phyloP scores from a whole-genome alignment of 106 monocot genomes.

The Acorus calamus region DNA sequence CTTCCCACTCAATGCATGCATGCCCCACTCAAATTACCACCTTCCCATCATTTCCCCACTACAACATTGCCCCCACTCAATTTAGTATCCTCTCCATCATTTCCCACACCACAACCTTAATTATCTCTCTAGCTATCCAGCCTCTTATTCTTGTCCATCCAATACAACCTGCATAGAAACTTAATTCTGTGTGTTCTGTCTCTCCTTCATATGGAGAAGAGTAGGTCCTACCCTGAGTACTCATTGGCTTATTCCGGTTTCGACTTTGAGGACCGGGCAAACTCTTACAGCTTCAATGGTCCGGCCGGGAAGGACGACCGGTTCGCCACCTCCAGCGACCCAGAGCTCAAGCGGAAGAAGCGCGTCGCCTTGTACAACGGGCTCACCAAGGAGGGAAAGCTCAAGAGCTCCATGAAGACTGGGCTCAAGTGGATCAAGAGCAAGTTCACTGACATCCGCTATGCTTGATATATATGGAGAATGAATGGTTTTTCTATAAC shows the following conservation, averaged over 20 bases:
- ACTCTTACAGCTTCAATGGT: slow-evolving; percentile 66
- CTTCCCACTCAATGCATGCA: no score
- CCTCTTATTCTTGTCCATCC: no score
- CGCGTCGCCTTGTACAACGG: slow-evolving; percentile 52
- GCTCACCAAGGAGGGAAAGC: slow-evolving; percentile 35
- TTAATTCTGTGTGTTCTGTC: no score
- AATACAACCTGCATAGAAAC: no score
- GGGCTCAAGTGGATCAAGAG: slow-evolving; percentile 71
- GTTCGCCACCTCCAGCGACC: slow-evolving; percentile 23
- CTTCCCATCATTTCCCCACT: no score
- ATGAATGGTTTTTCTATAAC: no score
- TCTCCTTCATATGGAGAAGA: slow-evolving; percentile 40
- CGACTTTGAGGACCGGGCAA: slow-evolving; percentile 19
- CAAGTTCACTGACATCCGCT: slow-evolving; percentile 48
- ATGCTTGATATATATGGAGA: neutral
- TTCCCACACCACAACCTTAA: no score
- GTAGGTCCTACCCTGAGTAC: slow-evolving; percentile 28
- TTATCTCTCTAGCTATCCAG: no score
- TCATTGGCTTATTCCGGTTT: slow-evolving; percentile 28
- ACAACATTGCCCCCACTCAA: no score
- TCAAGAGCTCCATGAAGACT: slow-evolving; percentile 40
- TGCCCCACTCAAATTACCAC: no score
- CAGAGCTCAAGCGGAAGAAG: slow-evolving; percentile 50
- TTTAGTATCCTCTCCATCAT: no score
- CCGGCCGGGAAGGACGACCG: slow-evolving; percentile 16